Evolutionary conservation across 1,284 basidiomycete species (phyloP), one percentile per base, ranked within the genome.

Genomic region (Phellopilus nigrolimitatus): DNA sequence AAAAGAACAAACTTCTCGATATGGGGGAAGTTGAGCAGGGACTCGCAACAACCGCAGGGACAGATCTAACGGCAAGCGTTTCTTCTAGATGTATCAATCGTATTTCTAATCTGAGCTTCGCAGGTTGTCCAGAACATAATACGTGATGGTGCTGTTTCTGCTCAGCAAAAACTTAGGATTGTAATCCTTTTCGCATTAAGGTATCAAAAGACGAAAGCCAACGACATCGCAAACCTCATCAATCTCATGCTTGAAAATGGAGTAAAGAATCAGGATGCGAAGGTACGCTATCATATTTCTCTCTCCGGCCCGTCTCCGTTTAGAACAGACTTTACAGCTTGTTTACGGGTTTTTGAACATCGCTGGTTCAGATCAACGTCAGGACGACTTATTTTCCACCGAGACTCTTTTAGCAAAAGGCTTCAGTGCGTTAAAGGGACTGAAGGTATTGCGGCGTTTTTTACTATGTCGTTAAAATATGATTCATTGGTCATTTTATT

Each of bases 1-100:
- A 87, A 46, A 74, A 84, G 56, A 87, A 95, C 63, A 90, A 88
- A 62, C 67, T 97, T 45, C 71, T 99, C 39, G 90, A 92, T 52
- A 81, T 97, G 1, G 91, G 91, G 30, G 97, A 99, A 71, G 80
- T 98, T 12, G 97, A 99, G 66, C 97, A 99, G 69, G 93, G 93
- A 34, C 74, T 99, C 49, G 95, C 95, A 2, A 91, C 91, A 34
- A 93, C 89, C 56, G 87, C 95, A 49, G 91, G 89, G 1, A 79
- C 88, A 24, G 97, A 99, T 71, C 76, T 92, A 58, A 88, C 80
- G 75, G 93, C 91, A 57, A 57, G 75, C 60, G 49, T 22, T 24
- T 49, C 15, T 25, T 19, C 31, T 47, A 33, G 30, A n/a, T 56
- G 46, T 34, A 30, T 50, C 56, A 15, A 53, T n/a, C 33, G 28